Evolutionary conservation across 345 rosid species (phyloP), one percentile per base, ranked within the genome.

Genomic region (Physaria fendleri): DNA sequence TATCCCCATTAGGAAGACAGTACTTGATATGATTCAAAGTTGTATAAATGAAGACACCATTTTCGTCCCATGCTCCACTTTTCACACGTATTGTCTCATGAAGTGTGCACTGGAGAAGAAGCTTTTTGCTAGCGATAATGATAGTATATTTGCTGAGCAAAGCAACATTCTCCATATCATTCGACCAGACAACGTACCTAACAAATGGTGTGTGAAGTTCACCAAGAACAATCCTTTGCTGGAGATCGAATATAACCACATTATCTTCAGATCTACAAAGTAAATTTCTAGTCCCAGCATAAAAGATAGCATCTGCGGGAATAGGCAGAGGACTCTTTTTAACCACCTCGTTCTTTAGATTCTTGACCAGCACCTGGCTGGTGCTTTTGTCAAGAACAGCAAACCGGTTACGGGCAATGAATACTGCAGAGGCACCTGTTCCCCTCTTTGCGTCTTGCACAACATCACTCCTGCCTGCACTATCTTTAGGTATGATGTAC

Each of bases 21-120:
- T 93, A 93, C 71, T 93, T 93, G 44, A 70, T 47, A 30, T 70
- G 74, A 15, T 70, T 63, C 64, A 63, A 20, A 17, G 74, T 70
- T n/a, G 74, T 70, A 69, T 70, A 70, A 16, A 70, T 70, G 42
- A 70, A 70, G 32, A 70, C 69, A 39, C 74, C 95, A 71, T 85
- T 86, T 28, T 93, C 95, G 60, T 93, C 99, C 97, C 99, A 93
- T 7, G 91, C 94, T 69, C 97, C 99, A 64, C 99, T 86, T 68
- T 93, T 89, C 40, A 93, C 89, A 51, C 95, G 94, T 41, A 86
- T 89, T 30, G 95, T 89, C 81, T 92, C 99, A 47, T 92, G 97
- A 72, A 92, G 85, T 24, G 88, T 84, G 76, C 97, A 86, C 65
- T 85, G 85, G 62, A 83, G 86, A 61, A 80, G 91, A 61, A 93